Percentiles rank a stretch among this genome's conserved stretches.
phyloP scores from a whole-genome alignment of 1,284 basidiomycete genomes.

The Phellopilus nigrolimitatus region DNA sequence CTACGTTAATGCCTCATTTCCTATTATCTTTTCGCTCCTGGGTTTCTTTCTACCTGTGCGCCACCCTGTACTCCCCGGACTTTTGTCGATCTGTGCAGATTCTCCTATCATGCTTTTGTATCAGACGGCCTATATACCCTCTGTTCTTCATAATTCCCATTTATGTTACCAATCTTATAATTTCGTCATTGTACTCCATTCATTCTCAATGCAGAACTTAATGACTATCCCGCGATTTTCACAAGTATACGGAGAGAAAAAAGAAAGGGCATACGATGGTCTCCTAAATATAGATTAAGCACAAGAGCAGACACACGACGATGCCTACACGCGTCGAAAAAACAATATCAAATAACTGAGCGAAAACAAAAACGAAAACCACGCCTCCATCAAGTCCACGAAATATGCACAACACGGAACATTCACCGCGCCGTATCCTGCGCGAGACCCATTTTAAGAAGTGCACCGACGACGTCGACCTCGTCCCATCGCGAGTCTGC shows the following conservation, averaged over 20 bases:
- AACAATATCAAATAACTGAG: constrained; percentile 9
- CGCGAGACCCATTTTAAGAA: constrained; percentile 79
- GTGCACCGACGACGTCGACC: constrained; percentile 80
- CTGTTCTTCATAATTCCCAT: too few relatives aligned
- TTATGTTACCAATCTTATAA: too few relatives aligned
- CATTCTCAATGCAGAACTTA: background rate
- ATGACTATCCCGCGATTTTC: background rate
- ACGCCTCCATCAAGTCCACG: background rate
- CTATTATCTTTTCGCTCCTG: too few relatives aligned
- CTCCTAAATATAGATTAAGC: constrained; percentile 5
- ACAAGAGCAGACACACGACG: constrained; percentile 1
- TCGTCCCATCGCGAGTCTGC: constrained; percentile 69
- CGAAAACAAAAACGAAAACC: background rate
- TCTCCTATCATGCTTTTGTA: too few relatives aligned
- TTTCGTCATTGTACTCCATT: background rate
- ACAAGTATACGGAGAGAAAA: background rate
- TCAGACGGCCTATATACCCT: too few relatives aligned
- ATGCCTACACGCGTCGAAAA: constrained; percentile 1
- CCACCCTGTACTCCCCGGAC: too few relatives aligned
- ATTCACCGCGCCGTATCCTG: constrained; percentile 34
- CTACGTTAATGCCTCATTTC: too few relatives aligned
- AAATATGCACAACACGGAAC: background rate
- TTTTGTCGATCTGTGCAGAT: too few relatives aligned
- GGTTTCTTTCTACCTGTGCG: too few relatives aligned
- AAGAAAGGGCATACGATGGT: constrained; percentile 1